Percentiles rank a stretch among this genome's conserved stretches.
Conservation (phyloP, 352 stramenopile species). For the Phytophthora foliorum region DNA sequence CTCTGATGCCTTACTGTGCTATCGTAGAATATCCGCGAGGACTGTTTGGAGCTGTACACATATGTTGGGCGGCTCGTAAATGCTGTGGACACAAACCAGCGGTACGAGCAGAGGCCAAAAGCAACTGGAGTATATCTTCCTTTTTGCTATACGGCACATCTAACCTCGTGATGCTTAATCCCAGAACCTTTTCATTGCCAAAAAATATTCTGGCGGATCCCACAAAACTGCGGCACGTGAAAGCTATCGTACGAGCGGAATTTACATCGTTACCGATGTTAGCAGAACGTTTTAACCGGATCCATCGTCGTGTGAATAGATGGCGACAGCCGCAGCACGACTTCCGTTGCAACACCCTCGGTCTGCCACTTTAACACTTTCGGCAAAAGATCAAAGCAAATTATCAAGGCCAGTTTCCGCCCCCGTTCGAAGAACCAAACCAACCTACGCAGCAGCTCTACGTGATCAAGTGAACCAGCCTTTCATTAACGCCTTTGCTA, state of each 20-base stretch:
- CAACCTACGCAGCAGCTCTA: slow-evolving; percentile 63
- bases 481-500: slow-evolving; percentile 11
- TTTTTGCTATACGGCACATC: not conserved
- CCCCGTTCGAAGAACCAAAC: slow-evolving; percentile 67
- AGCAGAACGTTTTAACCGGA: not conserved
- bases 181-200: slow-evolving; percentile 39
- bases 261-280: not conserved
- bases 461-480: slow-evolving; percentile 58
- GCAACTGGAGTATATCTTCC: not conserved
- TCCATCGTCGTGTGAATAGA: slow-evolving; percentile 30
- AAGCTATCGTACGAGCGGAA: slow-evolving; percentile 63
- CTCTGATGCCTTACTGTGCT: slow-evolving; percentile 7
- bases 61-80: slow-evolving; percentile 60
- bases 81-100: slow-evolving; percentile 36
- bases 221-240: slow-evolving; percentile 74
- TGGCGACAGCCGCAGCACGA: slow-evolving; percentile 48
- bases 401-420: slow-evolving; percentile 67
- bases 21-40: slow-evolving; percentile 63
- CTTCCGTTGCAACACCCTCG: slow-evolving; percentile 26
- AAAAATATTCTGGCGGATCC: slow-evolving; percentile 84
- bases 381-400: slow-evolving; percentile 18
- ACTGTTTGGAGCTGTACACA: slow-evolving; percentile 78
- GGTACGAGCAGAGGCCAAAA: slow-evolving; percentile 11
- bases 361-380: slow-evolving; percentile 8
- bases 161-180: slow-evolving; percentile 8